Base-by-base conservation (phyloP, 345 rosid genomes). In the Microthlaspi erraticum region DNA sequence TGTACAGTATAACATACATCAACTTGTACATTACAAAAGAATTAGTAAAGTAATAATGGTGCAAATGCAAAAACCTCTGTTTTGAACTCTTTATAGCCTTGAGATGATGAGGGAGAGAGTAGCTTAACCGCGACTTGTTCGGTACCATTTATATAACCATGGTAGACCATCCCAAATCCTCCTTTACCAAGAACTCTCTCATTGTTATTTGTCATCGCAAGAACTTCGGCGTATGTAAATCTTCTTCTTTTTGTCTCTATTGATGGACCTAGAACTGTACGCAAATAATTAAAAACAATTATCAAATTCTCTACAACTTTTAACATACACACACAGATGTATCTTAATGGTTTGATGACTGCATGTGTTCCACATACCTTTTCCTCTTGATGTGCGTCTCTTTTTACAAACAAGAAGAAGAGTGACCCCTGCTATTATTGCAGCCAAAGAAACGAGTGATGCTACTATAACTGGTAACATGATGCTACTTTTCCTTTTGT, bases 21-120 rank as follows among this genome's bases (percentile, higher is more conserved):
- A 38, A 52, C 3, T 14, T 39, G 10, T 8, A 1, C 5, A 5
- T 16, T 10, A 5, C 16, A 50, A 3, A 31, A 26, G 13, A 38
- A 53, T n/a, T n/a, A n/a, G n/a, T n/a, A 53, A 34, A 34, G 2
- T 12, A 20, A 2, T 12, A 36, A 2, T 26, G 43, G 42, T 71
- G 75, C 33, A 0, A 58, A n/a, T n/a, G n/a, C n/a, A n/a, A 6
- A 49, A 57, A 77, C 81, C 81, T 78, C 81, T 54, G 81, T 70
- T 62, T 61, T 68, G 71, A 73, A 73, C 63, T 73, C 74, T 43
- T 73, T 68, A 49, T 63, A 71, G 56, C 81, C 81, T 78, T 78
- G 81, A 32, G 53, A 19, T 54, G 78, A 78, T 46, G 78, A 54
- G 62, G 23, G 71, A 61, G 81, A 78, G 4, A 78, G 74, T 59